Percentiles rank a stretch among this genome's conserved stretches.
These are phyloP conservation scores for Lipomyces oligophaga DNA, from an alignment of 805 yeast species.

Conservation along the genomic window DNA sequence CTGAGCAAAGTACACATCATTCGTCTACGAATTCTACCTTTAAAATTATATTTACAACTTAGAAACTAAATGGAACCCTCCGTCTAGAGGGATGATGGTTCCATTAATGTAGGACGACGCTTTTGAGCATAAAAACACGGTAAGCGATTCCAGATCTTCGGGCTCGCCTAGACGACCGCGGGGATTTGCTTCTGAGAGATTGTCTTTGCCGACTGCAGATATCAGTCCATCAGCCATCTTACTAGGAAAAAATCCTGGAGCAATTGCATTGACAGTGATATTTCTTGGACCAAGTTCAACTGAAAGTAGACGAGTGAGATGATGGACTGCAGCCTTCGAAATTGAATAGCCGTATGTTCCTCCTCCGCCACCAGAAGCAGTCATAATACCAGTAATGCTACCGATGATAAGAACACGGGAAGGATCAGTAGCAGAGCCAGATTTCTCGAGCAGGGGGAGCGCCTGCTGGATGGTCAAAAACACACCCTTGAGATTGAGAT, in stretches of 20 bases:
- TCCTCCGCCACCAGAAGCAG: slow-evolving; percentile 37
- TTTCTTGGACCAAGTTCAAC: slow-evolving; percentile 61
- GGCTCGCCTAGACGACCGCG: slow-evolving; percentile 58
- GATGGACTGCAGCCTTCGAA: slow-evolving; percentile 72
- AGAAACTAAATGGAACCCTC: slow-evolving; percentile 53
- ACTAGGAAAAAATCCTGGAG: slow-evolving; percentile 75
- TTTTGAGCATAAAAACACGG: slow-evolving; percentile 54
- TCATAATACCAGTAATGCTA: slow-evolving; percentile 53
- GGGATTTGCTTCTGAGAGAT: slow-evolving; percentile 52
- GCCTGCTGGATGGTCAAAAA: slow-evolving; percentile 62
- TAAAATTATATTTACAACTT: too few relatives aligned
- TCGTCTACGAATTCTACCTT: too few relatives aligned
- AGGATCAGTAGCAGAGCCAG: slow-evolving; percentile 55
- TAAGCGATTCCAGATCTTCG: slow-evolving; percentile 54
- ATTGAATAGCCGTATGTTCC: slow-evolving; percentile 70
- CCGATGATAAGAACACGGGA: slow-evolving; percentile 63
- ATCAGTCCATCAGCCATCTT: slow-evolving; percentile 69
- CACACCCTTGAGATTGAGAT: slow-evolving; percentile 63
- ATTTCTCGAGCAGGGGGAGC: slow-evolving; percentile 51
- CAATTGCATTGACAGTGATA: slow-evolving; percentile 64
- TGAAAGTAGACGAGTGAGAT: slow-evolving; percentile 61
- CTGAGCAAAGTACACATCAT: too few relatives aligned
- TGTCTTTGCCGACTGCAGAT: slow-evolving; percentile 49
- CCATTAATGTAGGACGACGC: slow-evolving; percentile 65
- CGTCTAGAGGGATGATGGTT: slow-evolving; percentile 63